These are phyloP conservation scores for Agrocybe praecox DNA, from an alignment of 768 basidiomycete genomes.

Conservation along the genomic window DNA sequence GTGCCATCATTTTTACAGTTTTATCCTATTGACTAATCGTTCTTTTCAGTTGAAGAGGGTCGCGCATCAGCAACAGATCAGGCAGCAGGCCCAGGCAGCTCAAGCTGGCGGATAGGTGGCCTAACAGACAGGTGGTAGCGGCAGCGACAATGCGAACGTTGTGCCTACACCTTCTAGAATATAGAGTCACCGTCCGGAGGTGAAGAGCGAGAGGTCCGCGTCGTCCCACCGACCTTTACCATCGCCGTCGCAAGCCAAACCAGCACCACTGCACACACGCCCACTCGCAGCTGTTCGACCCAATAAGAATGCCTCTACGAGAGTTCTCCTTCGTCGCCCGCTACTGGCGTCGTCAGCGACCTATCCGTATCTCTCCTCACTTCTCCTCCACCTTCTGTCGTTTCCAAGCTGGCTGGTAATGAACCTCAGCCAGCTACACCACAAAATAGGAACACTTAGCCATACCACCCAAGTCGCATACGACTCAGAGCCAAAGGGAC, in stretches of 20 bases:
- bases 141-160: no score
- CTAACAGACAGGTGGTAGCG: no score
- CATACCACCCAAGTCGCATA: no score
- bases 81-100: no score
- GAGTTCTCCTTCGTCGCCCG: constrained; percentile 45
- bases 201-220: background rate
- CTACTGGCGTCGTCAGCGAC: no score
- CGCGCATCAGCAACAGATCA: no score
- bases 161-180: constrained; percentile 38
- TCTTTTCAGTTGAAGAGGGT: constrained; percentile 84
- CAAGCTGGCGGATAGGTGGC: no score
- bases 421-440: background rate
- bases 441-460: constrained; percentile 45
- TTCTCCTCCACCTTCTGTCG: constrained; percentile 11
- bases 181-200: constrained; percentile 60
- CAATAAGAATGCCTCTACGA: constrained; percentile 79
- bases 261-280: constrained; percentile 20
- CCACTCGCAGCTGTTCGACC: constrained; percentile 52
- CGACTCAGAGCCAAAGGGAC: no score
- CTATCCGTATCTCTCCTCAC: constrained; percentile 31
- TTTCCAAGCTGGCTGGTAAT: background rate
- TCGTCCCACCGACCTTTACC: constrained; percentile 18
- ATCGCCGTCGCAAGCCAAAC: constrained; percentile 8
- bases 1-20: no score
- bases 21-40: constrained; percentile 12